phyloP scores from a whole-genome alignment of 164 flowering plant species.

The Piper longum region DNA sequence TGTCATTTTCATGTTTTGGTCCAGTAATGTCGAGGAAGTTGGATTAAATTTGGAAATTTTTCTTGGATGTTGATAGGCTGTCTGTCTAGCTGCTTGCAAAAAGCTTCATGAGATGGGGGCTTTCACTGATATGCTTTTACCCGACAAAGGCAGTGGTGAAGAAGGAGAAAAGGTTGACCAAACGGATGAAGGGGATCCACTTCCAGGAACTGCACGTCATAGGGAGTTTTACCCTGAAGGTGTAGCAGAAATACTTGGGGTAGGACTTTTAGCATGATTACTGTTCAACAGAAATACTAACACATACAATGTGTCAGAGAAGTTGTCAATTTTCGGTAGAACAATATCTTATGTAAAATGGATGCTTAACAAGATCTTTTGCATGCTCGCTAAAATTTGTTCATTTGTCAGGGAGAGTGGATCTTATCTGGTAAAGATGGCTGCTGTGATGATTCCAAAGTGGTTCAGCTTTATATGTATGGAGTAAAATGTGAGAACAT shows the following conservation, averaged over 20 bases:
- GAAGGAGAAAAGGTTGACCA: slow-evolving; percentile 59
- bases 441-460: slow-evolving; percentile 26
- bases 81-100: slow-evolving; percentile 97
- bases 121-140: slow-evolving; percentile 97
- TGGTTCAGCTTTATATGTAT: slow-evolving; percentile 63
- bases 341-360: neutral
- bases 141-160: slow-evolving; percentile 90
- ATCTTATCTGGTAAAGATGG: slow-evolving; percentile 58
- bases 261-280: slow-evolving; percentile 12
- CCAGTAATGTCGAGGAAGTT: neutral
- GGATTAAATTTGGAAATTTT: neutral
- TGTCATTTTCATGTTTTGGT: neutral
- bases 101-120: slow-evolving; percentile 99
- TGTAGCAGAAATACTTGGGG: slow-evolving; percentile 76
- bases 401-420: slow-evolving; percentile 79
- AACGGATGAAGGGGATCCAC: slow-evolving; percentile 78
- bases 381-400: neutral
- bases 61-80: slow-evolving; percentile 44
- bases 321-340: neutral
- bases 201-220: slow-evolving; percentile 95
- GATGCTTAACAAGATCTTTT: neutral
- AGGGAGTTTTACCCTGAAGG: slow-evolving; percentile 99
- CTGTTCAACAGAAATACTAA: no score
- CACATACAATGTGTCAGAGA: neutral
- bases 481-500: slow-evolving; percentile 49